Evolutionary conservation across 345 rosid genomes (phyloP).

Genomic region (Eucalyptus albens): DNA sequence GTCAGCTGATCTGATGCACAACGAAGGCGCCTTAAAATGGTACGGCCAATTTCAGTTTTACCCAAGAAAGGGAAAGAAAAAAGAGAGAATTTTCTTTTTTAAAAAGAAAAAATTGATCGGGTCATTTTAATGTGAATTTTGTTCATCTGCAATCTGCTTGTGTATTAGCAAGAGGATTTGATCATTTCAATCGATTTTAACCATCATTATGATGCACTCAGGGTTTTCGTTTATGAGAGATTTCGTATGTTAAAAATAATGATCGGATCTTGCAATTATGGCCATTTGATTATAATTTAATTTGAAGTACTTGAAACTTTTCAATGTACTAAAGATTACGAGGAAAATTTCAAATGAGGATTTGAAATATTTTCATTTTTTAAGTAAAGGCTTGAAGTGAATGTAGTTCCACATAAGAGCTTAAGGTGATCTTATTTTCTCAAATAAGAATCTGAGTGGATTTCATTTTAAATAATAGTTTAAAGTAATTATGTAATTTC

Average conservation of each 20-base stretch:
- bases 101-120: not conserved
- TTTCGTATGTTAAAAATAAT: no score
- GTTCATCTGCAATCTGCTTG: not conserved
- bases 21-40: not conserved
- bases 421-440: fast-evolving
- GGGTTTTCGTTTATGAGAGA: fast-evolving
- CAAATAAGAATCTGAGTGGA: fast-evolving
- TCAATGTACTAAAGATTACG: fast-evolving
- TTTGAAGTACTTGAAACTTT: not conserved
- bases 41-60: not conserved
- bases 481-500: no score
- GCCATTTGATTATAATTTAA: not conserved
- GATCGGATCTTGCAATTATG: fast-evolving
- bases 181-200: not conserved
- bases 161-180: not conserved
- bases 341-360: fast-evolving
- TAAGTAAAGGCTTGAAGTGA: fast-evolving
- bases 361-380: fast-evolving
- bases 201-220: not conserved
- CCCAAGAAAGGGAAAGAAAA: not conserved
- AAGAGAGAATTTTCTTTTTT: not conserved
- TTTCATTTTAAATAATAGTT: fast-evolving
- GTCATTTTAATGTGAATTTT: not conserved
- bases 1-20: not conserved
- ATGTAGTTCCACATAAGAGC: fast-evolving